These are phyloP conservation scores for Astragalus glycyphyllos DNA, from an alignment of 306 rosid species.

Conservation along the genomic window DNA sequence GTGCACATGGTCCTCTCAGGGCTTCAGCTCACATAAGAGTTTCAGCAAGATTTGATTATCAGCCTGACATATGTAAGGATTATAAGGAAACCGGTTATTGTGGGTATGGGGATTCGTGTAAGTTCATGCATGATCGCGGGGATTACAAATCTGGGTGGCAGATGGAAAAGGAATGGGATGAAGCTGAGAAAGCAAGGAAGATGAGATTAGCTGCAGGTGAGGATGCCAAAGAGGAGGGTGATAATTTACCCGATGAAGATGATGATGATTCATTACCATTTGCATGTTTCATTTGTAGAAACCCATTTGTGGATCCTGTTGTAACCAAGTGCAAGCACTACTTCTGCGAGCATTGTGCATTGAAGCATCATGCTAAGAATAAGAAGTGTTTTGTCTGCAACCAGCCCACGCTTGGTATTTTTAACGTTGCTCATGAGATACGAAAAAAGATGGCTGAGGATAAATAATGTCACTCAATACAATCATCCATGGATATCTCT, in stretches of 20 bases:
- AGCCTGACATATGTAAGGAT: constrained; percentile 90
- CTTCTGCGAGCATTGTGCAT: constrained; percentile 87
- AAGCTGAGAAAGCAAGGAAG: constrained; percentile 83
- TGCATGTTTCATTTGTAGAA: constrained; percentile 80
- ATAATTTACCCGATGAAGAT: constrained; percentile 41
- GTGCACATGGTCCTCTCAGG: constrained; percentile 88
- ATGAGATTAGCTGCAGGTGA: constrained; percentile 71
- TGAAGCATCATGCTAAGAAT: constrained; percentile 83
- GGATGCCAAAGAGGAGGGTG: constrained; percentile 50
- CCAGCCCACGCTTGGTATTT: constrained; percentile 75
- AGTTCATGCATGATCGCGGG: constrained; percentile 94
- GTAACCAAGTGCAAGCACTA: constrained; percentile 82
- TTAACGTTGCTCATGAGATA: constrained; percentile 73
- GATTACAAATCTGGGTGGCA: constrained; percentile 96
- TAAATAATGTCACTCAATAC: constrained; percentile 37
- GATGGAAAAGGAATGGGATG: constrained; percentile 93
- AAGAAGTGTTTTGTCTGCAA: constrained; percentile 88
- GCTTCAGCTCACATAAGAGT: constrained; percentile 92
- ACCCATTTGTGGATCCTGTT: constrained; percentile 86
- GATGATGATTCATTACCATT: constrained; percentile 69
- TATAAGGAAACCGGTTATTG: constrained; percentile 90
- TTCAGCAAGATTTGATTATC: constrained; percentile 86
- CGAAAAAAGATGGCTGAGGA: constrained; percentile 63
- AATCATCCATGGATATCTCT: constrained; percentile 25
- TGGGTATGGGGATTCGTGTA: constrained; percentile 85